Percentiles rank a stretch among this genome's conserved stretches.
Evolutionary conservation across 2,329 filamentous ascomycete species (phyloP).

Genomic region (Colletotrichum tropicale): DNA sequence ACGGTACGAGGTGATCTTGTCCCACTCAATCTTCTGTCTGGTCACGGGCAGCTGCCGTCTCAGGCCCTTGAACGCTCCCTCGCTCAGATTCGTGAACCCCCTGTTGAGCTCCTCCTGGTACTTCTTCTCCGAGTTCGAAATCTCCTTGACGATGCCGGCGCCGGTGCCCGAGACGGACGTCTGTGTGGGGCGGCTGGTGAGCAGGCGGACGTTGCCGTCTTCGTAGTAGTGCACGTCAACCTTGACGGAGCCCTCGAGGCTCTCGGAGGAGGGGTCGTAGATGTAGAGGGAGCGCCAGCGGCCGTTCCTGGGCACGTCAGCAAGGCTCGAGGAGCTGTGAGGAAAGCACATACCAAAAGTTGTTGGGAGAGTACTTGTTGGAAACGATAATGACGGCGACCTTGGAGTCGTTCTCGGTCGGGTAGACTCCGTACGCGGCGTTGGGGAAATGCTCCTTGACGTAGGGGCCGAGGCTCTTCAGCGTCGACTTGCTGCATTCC

Average conservation of each 20-base stretch:
- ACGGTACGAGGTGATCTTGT: slow-evolving; percentile 93
- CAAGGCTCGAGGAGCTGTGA: background rate
- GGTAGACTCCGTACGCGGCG: slow-evolving; percentile 82
- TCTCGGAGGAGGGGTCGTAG: slow-evolving; percentile 70
- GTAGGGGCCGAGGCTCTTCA: slow-evolving; percentile 78
- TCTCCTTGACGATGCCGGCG: slow-evolving; percentile 75
- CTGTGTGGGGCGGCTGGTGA: slow-evolving; percentile 81
- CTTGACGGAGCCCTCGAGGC: slow-evolving; percentile 80
- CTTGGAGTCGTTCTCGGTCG: slow-evolving; percentile 75
- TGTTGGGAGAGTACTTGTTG: slow-evolving; percentile 97
- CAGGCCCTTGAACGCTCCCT: slow-evolving; percentile 93
- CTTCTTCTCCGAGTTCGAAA: slow-evolving; percentile 81
- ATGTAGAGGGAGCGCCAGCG: slow-evolving; percentile 92
- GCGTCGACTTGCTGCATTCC: slow-evolving; percentile 73
- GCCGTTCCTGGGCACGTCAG: slow-evolving; percentile 72
- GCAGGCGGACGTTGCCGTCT: slow-evolving; percentile 93
- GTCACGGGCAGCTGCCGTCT: slow-evolving; percentile 94
- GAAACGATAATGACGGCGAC: slow-evolving; percentile 86
- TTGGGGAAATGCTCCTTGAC: slow-evolving; percentile 88
- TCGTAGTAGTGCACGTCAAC: slow-evolving; percentile 99
- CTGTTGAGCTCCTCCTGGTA: slow-evolving; percentile 97
- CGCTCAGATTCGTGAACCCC: slow-evolving; percentile 85
- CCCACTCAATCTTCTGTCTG: slow-evolving; percentile 99
- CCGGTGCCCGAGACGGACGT: slow-evolving; percentile 66
- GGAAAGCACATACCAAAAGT: slow-evolving; percentile 78